Base-by-base conservation (phyloP, 139 green algal genomes). In the Chlorella sp. region DNA sequence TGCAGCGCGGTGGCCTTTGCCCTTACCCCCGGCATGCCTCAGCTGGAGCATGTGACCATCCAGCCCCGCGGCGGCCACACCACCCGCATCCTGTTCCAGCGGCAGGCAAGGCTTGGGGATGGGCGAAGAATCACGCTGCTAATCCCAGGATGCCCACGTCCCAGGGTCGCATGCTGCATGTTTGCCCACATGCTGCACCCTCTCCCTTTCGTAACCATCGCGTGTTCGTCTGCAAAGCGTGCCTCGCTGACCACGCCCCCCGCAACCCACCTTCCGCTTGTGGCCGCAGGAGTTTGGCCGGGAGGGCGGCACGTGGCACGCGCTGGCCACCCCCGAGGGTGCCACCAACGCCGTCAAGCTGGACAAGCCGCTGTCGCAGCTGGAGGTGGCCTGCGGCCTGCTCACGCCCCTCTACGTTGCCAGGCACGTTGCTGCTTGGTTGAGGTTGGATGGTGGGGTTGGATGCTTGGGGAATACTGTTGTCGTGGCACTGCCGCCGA, bases 371-470 rank as follows among this genome's bases (percentile, higher is more conserved):
- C 74, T 86, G 63, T 70, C 60, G 13, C 65, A 68, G 25, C 91
- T 91, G 73, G 92, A 91, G 69, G 36, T 92, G 34, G 79, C 74
- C 13, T 87, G 74, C 60, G 91, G 55, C 36, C 83, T 95, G 73
- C 71, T 95, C 60, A 80, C 90, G 56, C 93, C 92, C 25, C 81
- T 94, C 32, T 95, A 93, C 41, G 92, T 83, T 1, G 80, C 78
- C 72, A 82, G 72, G 82, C 78, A 60, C 28, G 62, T 6, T n/a
- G n/a, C n/a, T n/a, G n/a, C n/a, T n/a, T n/a, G n/a, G n/a, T n/a
- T n/a, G n/a, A n/a, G n/a, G n/a, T n/a, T n/a, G n/a, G n/a, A n/a
- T n/a, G n/a, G n/a, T n/a, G n/a, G n/a, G n/a, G n/a, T n/a, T n/a
- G n/a, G n/a, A n/a, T n/a, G n/a, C n/a, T n/a, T n/a, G n/a, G n/a